phyloP scores from a whole-genome alignment of 1,284 basidiomycete species.

The Apiotrichum veenhuisii region DNA sequence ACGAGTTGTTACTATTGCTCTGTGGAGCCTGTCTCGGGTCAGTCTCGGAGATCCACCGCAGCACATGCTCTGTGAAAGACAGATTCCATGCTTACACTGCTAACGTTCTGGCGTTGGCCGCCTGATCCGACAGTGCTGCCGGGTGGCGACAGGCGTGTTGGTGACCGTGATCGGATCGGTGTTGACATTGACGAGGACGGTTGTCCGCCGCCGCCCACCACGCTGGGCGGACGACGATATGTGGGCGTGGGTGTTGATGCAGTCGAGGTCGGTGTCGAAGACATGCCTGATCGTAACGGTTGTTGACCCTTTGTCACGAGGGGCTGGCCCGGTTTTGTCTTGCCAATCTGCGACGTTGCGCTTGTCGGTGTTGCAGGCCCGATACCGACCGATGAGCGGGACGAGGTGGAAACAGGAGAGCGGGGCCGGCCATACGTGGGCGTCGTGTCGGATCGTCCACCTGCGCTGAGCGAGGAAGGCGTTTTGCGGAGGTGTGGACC shows the following conservation, averaged over 20 bases:
- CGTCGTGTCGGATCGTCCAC: background rate
- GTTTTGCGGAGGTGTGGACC: constrained; percentile 2
- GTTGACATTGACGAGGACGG: background rate
- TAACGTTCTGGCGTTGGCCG: too few species aligned
- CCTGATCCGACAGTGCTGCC: too few species aligned
- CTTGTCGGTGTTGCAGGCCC: background rate
- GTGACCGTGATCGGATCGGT: background rate
- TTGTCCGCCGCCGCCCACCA: background rate
- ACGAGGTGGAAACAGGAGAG: constrained; percentile 4
- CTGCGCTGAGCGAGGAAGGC: constrained; percentile 3
- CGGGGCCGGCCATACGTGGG: background rate
- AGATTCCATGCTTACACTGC: background rate
- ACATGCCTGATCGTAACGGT: background rate
- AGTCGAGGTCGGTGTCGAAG: background rate
- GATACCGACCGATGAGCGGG: constrained; percentile 5
- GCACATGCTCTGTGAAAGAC: background rate
- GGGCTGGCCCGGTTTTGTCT: background rate
- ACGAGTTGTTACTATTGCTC: background rate
- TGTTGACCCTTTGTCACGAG: constrained; percentile 5
- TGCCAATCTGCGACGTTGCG: background rate
- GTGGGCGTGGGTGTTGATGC: background rate
- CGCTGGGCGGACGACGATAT: background rate
- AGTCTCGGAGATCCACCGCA: too few species aligned
- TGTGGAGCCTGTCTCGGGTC: too few species aligned
- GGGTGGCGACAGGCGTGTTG: background rate